Conservation (phyloP, 495 filamentous ascomycete genomes). For the Lasiosphaeria ovina region DNA sequence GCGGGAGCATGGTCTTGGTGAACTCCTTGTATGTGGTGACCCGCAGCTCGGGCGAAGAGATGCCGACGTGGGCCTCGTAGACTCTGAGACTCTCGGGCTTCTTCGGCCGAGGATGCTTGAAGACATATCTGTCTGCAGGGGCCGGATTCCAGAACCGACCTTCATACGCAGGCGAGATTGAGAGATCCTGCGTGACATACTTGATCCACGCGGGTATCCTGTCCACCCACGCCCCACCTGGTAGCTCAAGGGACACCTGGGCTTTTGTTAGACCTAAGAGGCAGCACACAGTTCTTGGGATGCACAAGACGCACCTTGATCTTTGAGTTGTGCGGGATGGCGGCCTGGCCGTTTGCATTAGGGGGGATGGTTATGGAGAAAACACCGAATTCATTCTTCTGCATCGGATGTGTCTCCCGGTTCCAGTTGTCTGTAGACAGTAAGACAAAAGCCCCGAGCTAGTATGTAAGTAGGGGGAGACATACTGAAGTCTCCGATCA, state of each 20-base stretch:
- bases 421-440: slow-evolving; percentile 76
- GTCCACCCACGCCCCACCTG: slow-evolving; percentile 76
- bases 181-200: slow-evolving; percentile 89
- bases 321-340: slow-evolving; percentile 90
- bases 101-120: slow-evolving; percentile 78
- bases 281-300: neutral
- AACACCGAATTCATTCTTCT: slow-evolving; percentile 77
- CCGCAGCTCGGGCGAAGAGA: slow-evolving; percentile 84
- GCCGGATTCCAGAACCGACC: slow-evolving; percentile 97
- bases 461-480: neutral
- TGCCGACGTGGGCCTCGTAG: slow-evolving; percentile 97
- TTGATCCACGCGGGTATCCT: slow-evolving; percentile 95
- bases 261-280: neutral
- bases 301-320: slow-evolving; percentile 66
- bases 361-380: slow-evolving; percentile 81
- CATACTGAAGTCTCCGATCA: slow-evolving; percentile 96
- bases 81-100: slow-evolving; percentile 85
- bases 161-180: slow-evolving; percentile 86
- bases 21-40: slow-evolving; percentile 97
- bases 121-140: slow-evolving; percentile 65
- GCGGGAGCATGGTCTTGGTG: slow-evolving; percentile 83
- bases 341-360: slow-evolving; percentile 63
- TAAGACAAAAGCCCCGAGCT: neutral
- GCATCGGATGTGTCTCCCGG: slow-evolving; percentile 77
- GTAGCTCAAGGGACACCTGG: slow-evolving; percentile 82